A percentile compares a stretch with the other conserved stretches of the same genome.
These are phyloP conservation scores for Irpex sp. DNA, from an alignment of 1,284 basidiomycete species.

Conservation along the genomic window DNA sequence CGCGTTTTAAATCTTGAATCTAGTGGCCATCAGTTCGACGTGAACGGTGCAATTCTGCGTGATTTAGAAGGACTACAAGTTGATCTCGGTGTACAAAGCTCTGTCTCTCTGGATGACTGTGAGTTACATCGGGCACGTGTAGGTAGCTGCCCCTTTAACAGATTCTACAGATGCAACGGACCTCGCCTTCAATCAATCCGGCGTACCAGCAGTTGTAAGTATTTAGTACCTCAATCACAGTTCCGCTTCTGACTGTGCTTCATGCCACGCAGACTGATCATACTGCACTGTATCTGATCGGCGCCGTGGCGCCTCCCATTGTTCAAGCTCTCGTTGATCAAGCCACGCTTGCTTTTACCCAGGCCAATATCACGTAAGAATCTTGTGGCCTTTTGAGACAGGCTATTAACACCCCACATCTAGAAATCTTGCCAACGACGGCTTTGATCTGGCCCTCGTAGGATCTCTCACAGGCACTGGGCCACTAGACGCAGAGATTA, in stretches of 20 bases:
- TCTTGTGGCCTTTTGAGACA: background rate
- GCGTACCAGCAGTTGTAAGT: conserved; percentile 56
- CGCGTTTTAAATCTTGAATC: conserved; percentile 7
- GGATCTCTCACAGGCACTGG: conserved; percentile 61
- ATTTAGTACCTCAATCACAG: background rate
- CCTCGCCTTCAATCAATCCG: conserved; percentile 60
- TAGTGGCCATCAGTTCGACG: conserved; percentile 64
- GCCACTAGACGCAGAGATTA: conserved; percentile 63
- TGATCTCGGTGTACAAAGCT: conserved; percentile 45
- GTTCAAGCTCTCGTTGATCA: conserved; percentile 67
- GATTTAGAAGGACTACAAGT: conserved; percentile 58
- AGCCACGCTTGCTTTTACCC: conserved; percentile 51
- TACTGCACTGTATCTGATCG: conserved; percentile 66
- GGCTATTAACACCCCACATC: background rate
- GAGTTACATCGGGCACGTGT: conserved; percentile 15
- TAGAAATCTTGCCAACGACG: conserved; percentile 53
- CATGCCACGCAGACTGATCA: conserved; percentile 47
- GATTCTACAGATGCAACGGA: conserved; percentile 45
- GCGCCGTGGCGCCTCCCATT: conserved; percentile 63
- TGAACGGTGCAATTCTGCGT: conserved; percentile 58
- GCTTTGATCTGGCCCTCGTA: conserved; percentile 56
- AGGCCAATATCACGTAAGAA: conserved; percentile 53
- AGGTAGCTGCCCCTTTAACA: background rate
- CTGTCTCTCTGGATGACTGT: conserved; percentile 61
- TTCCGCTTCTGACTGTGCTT: background rate